Evolutionary conservation across 257 asterid species (phyloP).

Genomic region (Prunella vulgaris): DNA sequence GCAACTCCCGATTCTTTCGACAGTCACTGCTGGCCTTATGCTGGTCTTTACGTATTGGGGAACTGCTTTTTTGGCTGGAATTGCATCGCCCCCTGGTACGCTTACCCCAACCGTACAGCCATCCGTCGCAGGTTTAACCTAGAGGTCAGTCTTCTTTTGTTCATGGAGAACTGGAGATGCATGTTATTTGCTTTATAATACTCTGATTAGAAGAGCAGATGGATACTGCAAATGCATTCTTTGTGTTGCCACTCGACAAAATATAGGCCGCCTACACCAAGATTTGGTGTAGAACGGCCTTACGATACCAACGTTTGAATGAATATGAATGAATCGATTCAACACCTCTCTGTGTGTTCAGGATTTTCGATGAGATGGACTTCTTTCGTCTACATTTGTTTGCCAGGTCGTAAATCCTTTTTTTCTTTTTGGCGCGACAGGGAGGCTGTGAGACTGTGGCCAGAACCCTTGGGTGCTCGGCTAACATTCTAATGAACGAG

Average conservation of each 20-base stretch:
- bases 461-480: conserved; percentile 54
- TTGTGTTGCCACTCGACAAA: neutral
- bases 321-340: too few relatives aligned
- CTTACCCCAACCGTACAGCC: conserved; percentile 68
- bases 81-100: conserved; percentile 69
- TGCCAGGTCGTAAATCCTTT: too few relatives aligned
- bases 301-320: neutral
- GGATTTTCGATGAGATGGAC: too few relatives aligned
- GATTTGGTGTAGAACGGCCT: neutral
- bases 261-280: neutral
- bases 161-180: neutral
- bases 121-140: conserved; percentile 68
- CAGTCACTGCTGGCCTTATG: conserved; percentile 71
- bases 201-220: neutral
- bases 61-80: conserved; percentile 62
- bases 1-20: conserved; percentile 48
- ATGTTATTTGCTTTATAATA: neutral
- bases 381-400: too few relatives aligned
- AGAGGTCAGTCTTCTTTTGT: conserved; percentile 35
- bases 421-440: conserved; percentile 19
- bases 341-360: too few relatives aligned
- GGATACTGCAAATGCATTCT: neutral
- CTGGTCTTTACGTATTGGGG: conserved; percentile 68
- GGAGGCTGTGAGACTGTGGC: conserved; percentile 62
- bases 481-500: conserved; percentile 50